Evolutionary conservation across 2,329 filamentous ascomycete species (phyloP).

Genomic region (Byssochlamys sp.): DNA sequence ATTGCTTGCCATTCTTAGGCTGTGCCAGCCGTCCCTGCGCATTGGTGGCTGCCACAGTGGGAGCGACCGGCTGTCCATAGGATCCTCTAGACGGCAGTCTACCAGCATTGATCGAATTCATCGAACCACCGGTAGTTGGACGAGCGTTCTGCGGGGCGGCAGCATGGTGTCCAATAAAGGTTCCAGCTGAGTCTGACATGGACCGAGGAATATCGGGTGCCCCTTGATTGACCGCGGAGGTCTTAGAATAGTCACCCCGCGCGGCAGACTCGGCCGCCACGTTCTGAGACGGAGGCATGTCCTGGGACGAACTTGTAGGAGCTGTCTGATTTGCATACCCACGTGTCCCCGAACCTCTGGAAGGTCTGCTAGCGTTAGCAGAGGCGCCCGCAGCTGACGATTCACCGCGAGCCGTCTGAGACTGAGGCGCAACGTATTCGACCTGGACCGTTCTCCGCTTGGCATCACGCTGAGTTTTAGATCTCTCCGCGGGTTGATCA

Average conservation of each 20-base stretch:
- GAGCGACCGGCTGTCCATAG: conserved; percentile 80
- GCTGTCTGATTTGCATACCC: conserved; percentile 4
- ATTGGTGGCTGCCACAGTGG: conserved; percentile 78
- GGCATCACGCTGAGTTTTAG: conserved; percentile 63
- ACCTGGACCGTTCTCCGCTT: conserved; percentile 94
- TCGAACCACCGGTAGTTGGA: conserved; percentile 73
- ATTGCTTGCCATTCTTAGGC: conserved; percentile 56
- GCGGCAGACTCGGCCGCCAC: conserved; percentile 2
- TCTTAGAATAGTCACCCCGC: conserved; percentile 8
- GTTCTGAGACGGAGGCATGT: conserved; percentile 32
- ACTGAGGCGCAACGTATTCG: conserved; percentile 88
- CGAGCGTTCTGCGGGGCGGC: conserved; percentile 42
- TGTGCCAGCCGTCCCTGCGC: conserved; percentile 84
- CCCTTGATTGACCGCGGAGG: conserved; percentile 11
- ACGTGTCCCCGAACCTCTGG: conserved; percentile 39
- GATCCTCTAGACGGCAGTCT: conserved; percentile 65
- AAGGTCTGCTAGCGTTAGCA: conserved; percentile 7
- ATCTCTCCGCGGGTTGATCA: conserved; percentile 53
- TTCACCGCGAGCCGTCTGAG: conserved; percentile 69
- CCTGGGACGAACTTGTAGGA: conserved; percentile 20
- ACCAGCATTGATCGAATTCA: conserved; percentile 53
- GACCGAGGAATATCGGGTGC: conserved; percentile 45
- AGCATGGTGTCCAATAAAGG: conserved; percentile 38
- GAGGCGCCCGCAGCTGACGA: conserved; percentile 5
- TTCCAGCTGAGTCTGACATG: conserved; percentile 49